phyloP scores from a whole-genome alignment of 805 yeast species.

The Kodamaea laetipori region DNA sequence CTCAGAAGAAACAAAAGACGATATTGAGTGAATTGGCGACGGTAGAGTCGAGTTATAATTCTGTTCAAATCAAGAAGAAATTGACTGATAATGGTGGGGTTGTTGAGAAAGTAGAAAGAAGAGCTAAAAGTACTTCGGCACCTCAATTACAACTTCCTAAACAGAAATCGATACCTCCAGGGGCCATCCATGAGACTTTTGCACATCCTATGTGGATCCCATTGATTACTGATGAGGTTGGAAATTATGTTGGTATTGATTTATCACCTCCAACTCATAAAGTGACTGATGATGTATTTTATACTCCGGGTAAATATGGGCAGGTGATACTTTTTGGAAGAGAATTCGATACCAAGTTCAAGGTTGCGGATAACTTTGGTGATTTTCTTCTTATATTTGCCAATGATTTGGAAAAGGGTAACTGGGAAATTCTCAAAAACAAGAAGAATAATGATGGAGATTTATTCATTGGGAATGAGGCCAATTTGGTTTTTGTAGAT shows the following conservation, averaged over 20 bases:
- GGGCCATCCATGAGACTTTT: slow-evolving; percentile 68
- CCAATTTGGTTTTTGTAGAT: slow-evolving; percentile 71
- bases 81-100: slow-evolving; percentile 14
- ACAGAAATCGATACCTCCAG: slow-evolving; percentile 74
- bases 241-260: slow-evolving; percentile 91
- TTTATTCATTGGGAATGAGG: slow-evolving; percentile 62
- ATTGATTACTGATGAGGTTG: slow-evolving; percentile 80
- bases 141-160: slow-evolving; percentile 35
- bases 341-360: slow-evolving; percentile 88
- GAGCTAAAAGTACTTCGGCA: slow-evolving; percentile 7
- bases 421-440: slow-evolving; percentile 66
- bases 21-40: slow-evolving; percentile 25
- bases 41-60: slow-evolving; percentile 23
- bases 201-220: slow-evolving; percentile 96
- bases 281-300: slow-evolving; percentile 2
- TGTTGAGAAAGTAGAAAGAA: not conserved
- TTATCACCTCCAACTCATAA: slow-evolving; percentile 70
- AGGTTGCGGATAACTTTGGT: slow-evolving; percentile 85
- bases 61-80: slow-evolving; percentile 17
- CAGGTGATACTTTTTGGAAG: slow-evolving; percentile 93
- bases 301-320: slow-evolving; percentile 56
- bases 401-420: slow-evolving; percentile 83
- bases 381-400: slow-evolving; percentile 81
- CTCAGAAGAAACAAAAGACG: slow-evolving; percentile 22
- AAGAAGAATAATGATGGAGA: slow-evolving; percentile 42